Base-by-base conservation (phyloP, 805 yeast species). In the Torulaspora franciscae region DNA sequence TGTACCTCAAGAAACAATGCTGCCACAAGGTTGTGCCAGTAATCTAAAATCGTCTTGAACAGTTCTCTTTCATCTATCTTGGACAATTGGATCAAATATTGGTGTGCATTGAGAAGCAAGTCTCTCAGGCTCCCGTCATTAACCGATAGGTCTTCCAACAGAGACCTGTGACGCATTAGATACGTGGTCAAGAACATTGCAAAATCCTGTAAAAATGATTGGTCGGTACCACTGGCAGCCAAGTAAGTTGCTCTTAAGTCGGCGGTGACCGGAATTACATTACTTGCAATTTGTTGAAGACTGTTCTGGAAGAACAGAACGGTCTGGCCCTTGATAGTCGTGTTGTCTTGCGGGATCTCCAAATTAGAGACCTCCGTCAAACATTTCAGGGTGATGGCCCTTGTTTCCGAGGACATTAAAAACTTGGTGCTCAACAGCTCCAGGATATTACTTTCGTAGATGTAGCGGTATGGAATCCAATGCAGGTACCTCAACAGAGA, bases 31-130 rank as follows among this genome's bases (percentile, higher is more conserved):
- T 79, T 79, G 36, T 83, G 72, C 99, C 99, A 93, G 68, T 90
- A 93, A 64, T 93, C 99, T 53, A 93, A 76, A 59, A 95, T 87
- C 36, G 95, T 90, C 66, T 93, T 93, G 72, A 93, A 93, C 53
- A 93, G 74, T 69, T 93, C 99, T 58, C 99, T 78, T 68, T 93
- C 99, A 51, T 91, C 95, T 56, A 93, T 85, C 63, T 83, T 80
- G 6, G 97, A 89, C 46, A 93, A 74, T 57, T 84, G 84, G 54
- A 93, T 78, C 56, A 93, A 72, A 65, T 89, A 89, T 60, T 78
- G 77, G 62, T 90, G 95, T 1, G 95, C 80, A 43, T 80, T 77
- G 45, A 84, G 62, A 46, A 88, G 70, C 41, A 88, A 67, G 19
- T 79, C 83, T 57, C 77, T 76, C 34, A 73, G 65, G 43, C 70